These are phyloP conservation scores for Pestalotiopsis sp. DNA, from an alignment of 2,329 filamentous ascomycete genomes.

Conservation along the genomic window DNA sequence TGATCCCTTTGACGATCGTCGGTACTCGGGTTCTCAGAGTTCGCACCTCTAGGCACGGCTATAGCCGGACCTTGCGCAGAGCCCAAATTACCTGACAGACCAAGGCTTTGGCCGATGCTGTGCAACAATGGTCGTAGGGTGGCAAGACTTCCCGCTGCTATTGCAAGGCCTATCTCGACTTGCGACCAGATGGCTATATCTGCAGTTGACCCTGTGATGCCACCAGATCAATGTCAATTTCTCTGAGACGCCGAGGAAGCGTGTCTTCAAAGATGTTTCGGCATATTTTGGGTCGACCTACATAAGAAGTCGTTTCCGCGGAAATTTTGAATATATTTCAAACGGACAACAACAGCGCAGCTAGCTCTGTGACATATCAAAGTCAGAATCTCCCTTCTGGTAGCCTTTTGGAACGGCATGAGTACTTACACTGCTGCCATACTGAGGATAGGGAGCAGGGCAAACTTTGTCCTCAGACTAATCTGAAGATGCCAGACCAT, in stretches of 20 bases:
- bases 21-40: neutral
- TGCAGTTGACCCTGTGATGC: constrained; percentile 16
- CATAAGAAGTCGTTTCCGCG: constrained; percentile 22
- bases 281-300: neutral
- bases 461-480: constrained; percentile 45
- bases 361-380: constrained; percentile 18
- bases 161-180: constrained; percentile 33
- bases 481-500: constrained; percentile 52
- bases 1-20: neutral
- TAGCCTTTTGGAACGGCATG: neutral
- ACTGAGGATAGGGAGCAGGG: constrained; percentile 48
- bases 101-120: neutral
- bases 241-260: neutral
- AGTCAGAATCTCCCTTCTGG: neutral
- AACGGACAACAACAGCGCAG: constrained; percentile 22
- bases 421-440: constrained; percentile 44
- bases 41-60: neutral
- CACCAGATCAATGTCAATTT: neutral
- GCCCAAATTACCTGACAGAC: neutral
- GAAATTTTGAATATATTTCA: constrained; percentile 21
- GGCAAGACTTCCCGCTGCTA: constrained; percentile 31
- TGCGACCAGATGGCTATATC: constrained; percentile 34
- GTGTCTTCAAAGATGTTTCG: neutral
- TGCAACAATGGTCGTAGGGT: constrained; percentile 30
- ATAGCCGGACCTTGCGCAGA: neutral